Conservation (phyloP, 2,329 filamentous ascomycete species). For the Cryphonectria carpinicola region DNA sequence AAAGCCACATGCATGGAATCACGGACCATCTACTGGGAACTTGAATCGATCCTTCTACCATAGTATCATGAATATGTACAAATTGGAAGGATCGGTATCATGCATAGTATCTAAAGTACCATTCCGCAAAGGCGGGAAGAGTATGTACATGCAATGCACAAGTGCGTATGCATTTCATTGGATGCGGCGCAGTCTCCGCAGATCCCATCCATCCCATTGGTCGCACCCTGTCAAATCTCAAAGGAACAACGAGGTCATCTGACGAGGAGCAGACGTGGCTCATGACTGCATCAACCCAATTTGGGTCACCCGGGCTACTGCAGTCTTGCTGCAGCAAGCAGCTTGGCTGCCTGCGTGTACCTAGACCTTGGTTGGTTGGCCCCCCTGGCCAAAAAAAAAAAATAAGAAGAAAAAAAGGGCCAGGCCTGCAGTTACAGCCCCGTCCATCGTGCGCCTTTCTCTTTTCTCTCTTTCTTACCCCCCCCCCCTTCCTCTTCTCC, state of each 20-base stretch:
- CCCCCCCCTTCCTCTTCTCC: background rate
- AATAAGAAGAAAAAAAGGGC: too few relatives aligned
- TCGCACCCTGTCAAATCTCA: background rate
- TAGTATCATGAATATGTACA: background rate
- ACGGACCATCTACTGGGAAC: background rate
- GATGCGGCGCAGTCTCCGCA: background rate
- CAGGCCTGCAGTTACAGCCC: background rate
- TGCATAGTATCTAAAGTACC: background rate
- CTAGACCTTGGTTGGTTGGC: background rate
- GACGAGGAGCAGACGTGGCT: background rate
- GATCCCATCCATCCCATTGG: background rate
- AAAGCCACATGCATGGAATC: background rate
- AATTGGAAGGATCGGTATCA: too few relatives aligned
- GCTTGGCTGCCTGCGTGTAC: background rate
- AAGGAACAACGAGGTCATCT: conserved; percentile 13
- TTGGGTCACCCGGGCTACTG: background rate
- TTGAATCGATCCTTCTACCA: background rate
- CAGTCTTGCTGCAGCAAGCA: background rate
- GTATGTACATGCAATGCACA: background rate
- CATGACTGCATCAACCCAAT: conserved; percentile 4
- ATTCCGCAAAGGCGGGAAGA: background rate
- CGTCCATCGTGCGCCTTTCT: background rate
- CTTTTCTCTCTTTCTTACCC: background rate
- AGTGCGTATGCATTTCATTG: background rate
- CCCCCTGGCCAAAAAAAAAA: background rate